Base-by-base conservation (phyloP, 164 flowering plant genomes). In the Hamamelis virginiana region DNA sequence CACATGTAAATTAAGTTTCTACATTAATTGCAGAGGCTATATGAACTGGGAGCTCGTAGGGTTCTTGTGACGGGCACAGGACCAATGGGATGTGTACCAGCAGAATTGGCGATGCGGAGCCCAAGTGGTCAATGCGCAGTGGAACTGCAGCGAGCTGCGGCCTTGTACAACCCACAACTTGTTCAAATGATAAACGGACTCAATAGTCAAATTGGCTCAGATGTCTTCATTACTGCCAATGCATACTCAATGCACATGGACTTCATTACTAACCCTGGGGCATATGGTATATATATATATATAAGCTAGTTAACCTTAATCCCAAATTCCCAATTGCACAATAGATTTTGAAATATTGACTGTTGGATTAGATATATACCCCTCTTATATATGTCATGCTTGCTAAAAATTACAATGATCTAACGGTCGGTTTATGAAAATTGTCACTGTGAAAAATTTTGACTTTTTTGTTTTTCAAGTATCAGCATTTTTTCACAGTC, bases 101-200 rank as follows among this genome's bases (percentile, higher is more conserved):
- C 68, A 4, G 68, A 65, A 11, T 10, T 65, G 23, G 68, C 57
- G 3, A 27, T 65, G 68, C 47, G 68, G 16, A 52, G 68, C 41
- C n/a, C 38, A 18, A 65, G 19, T 16, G 68, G 68, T 4, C 22
- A 65, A 50, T 65, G 68, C 44, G 15, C 68, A 9, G 14, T 28
- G 23, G 68, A 65, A 15, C 41, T 65, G 21, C 56, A 65, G 3
- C 22, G 23, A 0, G 68, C 68, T 16, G 58, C 68, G 47, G 15
- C 56, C 23, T 51, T 65, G 68, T 65, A 47, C 68, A 65, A 65
- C 68, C 68, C 68, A 2, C 58, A 65, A 51, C 68, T 65, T 25
- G 18, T 3, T 48, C 43, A 48, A 51, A 48, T 65, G 68, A 3
- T 65, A 3, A 51, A 9, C 25, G 58, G 22, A 11, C 58, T 65